Evolutionary conservation across 2,329 filamentous ascomycete species (phyloP).

Genomic region (Pseudogymnoascus sp.): DNA sequence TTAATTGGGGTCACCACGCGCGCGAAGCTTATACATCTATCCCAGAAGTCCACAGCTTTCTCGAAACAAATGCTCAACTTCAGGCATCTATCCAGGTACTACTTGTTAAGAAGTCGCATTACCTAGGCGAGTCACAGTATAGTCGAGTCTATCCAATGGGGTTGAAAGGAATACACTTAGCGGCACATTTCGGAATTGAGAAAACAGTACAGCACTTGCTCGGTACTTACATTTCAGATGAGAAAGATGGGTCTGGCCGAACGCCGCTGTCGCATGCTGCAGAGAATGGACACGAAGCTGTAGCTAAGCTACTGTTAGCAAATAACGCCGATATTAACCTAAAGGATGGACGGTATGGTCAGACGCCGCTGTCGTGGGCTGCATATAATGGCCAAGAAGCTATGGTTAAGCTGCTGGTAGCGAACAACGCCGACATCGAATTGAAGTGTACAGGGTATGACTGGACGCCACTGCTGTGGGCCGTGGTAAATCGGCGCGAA

Average conservation of each 20-base stretch:
- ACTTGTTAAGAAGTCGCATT: not conserved
- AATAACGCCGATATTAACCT: not conserved
- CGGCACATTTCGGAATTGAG: constrained; percentile 8
- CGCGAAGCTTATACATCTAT: constrained; percentile 11
- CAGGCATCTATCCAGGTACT: constrained; percentile 11
- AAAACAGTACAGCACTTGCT: not conserved
- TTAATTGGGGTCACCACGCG: constrained; percentile 15
- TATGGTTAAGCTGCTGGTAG: not conserved
- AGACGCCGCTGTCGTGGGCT: not conserved
- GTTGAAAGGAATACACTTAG: constrained; percentile 4
- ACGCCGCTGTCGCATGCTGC: constrained; percentile 25
- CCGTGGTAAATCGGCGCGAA: not conserved
- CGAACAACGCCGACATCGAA: not conserved
- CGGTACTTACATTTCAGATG: constrained; percentile 11
- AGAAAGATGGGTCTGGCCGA: constrained; percentile 21
- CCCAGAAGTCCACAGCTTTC: constrained; percentile 11
- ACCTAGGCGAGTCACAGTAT: not conserved
- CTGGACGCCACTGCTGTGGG: not conserved
- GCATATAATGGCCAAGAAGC: not conserved
- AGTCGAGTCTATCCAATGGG: not conserved
- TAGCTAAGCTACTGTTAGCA: constrained; percentile 13
- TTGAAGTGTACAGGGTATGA: not conserved
- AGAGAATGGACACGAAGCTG: constrained; percentile 21
- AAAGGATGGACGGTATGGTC: not conserved
- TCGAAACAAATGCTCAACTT: constrained; percentile 1